These are phyloP conservation scores for Cytospora paraplurivora DNA, from an alignment of 2,329 filamentous ascomycete species.

Conservation along the genomic window DNA sequence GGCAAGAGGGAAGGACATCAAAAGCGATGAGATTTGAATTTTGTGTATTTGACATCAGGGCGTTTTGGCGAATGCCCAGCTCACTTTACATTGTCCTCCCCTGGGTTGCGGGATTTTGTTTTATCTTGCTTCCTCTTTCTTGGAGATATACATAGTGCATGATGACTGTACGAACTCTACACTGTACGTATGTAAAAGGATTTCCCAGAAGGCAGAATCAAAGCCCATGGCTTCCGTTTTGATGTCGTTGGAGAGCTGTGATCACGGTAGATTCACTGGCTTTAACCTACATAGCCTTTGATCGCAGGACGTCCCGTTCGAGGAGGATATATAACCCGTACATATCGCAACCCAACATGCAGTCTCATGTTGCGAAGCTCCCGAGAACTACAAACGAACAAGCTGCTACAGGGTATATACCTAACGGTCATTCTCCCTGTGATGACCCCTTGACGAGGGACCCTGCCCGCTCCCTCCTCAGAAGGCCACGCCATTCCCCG, in stretches of 20 bases:
- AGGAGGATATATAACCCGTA: not conserved
- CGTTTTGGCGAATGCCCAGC: slow-evolving; percentile 11
- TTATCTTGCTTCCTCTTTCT: not conserved
- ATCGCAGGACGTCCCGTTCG: not conserved
- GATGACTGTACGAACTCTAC: not conserved
- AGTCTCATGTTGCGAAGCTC: not conserved
- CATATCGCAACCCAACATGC: not conserved
- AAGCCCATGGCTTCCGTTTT: not conserved
- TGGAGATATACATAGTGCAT: not conserved
- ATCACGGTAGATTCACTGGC: not conserved
- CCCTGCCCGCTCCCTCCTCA: not conserved
- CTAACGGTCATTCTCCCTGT: not conserved
- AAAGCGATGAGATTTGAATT: not conserved
- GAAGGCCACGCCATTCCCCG: not conserved
- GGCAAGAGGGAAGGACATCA: slow-evolving; percentile 14
- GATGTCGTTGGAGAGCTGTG: not conserved
- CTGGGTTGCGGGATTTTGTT: not conserved
- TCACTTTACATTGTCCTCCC: slow-evolving; percentile 1
- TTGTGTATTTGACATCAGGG: not conserved
- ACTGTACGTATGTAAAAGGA: not conserved
- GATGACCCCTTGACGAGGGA: not conserved
- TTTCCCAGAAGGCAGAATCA: not conserved
- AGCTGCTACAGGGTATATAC: not conserved
- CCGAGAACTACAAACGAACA: not conserved
- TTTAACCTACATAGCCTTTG: not conserved